Percentiles rank a stretch among this genome's conserved stretches.
Conservation (phyloP, 2,329 filamentous ascomycete genomes). For the Fusarium sp. region DNA sequence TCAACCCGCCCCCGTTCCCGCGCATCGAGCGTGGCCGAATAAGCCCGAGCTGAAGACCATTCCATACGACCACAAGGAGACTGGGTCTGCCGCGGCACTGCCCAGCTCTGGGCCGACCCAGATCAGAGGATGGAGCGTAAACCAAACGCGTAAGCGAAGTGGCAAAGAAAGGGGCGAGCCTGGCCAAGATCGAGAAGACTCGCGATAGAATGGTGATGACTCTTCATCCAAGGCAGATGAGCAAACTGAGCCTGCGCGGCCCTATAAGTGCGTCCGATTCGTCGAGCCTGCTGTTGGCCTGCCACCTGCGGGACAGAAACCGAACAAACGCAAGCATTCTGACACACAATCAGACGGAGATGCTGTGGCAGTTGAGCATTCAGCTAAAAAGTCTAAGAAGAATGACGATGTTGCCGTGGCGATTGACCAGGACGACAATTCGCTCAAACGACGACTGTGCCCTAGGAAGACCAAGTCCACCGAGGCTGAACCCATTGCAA, state of each 20-base stretch:
- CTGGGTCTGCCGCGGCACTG: constrained; percentile 64
- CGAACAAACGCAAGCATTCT: constrained; percentile 16
- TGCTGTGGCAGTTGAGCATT: not conserved
- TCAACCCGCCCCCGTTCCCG: constrained; percentile 67
- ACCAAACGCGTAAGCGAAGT: constrained; percentile 54
- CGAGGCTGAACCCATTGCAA: constrained; percentile 15
- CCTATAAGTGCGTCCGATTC: constrained; percentile 42
- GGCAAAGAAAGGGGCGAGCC: constrained; percentile 52
- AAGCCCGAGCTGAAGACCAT: constrained; percentile 69
- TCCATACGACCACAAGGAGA: constrained; percentile 70
- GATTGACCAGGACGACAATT: constrained; percentile 19
- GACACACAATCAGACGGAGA: not conserved
- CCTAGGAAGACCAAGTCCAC: constrained; percentile 34
- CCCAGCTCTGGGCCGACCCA: constrained; percentile 67
- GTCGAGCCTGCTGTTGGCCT: constrained; percentile 38
- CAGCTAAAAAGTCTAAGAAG: not conserved
- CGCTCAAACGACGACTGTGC: constrained; percentile 38
- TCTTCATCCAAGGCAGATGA: constrained; percentile 39
- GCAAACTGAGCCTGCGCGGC: constrained; percentile 16
- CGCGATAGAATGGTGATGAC: constrained; percentile 53
- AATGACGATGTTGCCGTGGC: not conserved
- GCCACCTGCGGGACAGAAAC: constrained; percentile 28
- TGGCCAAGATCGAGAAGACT: constrained; percentile 52
- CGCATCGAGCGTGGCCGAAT: constrained; percentile 60
- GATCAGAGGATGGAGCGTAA: constrained; percentile 68